Evolutionary conservation across 768 basidiomycete genomes (phyloP), one percentile per base, ranked within the genome.

Genomic region (Suillus sp.): DNA sequence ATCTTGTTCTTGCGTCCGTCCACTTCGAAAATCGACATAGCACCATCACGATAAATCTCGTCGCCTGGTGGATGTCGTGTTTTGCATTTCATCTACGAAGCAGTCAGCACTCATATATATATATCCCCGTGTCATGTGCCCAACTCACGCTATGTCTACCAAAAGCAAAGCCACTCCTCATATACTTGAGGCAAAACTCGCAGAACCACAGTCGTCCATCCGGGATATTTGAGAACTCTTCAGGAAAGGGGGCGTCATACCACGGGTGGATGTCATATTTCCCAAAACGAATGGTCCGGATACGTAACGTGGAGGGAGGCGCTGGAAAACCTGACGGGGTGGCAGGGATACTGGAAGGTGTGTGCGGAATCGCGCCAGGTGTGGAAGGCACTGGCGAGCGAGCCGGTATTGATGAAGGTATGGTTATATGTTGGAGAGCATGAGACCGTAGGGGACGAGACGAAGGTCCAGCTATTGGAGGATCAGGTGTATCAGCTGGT

Each of bases 1-100:
- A 99, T 99, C 92, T 99, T 99, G 82, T 96, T 98, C 79, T 95
- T 94, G 69, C 97, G 86, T 51, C 97, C 97, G 75, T 99, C 97
- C 34, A 99, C 96, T 74, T 99, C 97, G 71, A 96, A 99, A 64
- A 99, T 90, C 6, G 95, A 96, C 48, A 99, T 80, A 35, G 72
- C 74, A 27, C 89, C 90, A 75, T 99, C 96, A 45, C 96, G 84
- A 74, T 99, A 99, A 45, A 99, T 98, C 76, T 99, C 97, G 74
- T 99, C 96, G 10, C 97, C 97, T 18, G 96, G 97, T 8, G 97
- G 97, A 82, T 96, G 93, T 64, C 94, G 83, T 56, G 87, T 84
- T 75, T 95, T 96, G 80, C 97, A 99, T 79, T 99, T 99, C 75
- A 92, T 84, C 95, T 97, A 69, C 54, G 5, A 40, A 57, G 57